Percentiles rank a stretch among this genome's conserved stretches.
These are phyloP conservation scores for Selaginella moellendorffii DNA, from an alignment of 75 land plant species.

Conservation along the genomic window DNA sequence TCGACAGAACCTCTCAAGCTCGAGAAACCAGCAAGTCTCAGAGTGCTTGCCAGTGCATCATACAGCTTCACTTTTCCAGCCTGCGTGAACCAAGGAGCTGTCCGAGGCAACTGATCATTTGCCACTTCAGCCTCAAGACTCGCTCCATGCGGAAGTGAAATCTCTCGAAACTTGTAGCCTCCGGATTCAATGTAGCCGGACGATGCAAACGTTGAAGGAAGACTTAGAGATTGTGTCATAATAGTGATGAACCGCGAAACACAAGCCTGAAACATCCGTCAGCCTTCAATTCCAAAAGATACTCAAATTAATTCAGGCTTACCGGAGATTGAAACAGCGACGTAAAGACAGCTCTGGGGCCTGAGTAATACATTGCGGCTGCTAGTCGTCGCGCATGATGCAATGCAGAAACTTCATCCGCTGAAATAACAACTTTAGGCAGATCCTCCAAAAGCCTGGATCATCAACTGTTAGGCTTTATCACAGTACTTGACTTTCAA, in stretches of 20 bases:
- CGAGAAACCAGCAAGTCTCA: slow-evolving; percentile 70
- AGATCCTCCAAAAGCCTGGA: slow-evolving; percentile 64
- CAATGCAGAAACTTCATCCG: slow-evolving; percentile 40
- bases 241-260: not conserved
- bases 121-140: no score
- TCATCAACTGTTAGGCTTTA: not conserved
- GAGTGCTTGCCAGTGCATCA: slow-evolving; percentile 46
- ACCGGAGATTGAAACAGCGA: slow-evolving; percentile 60
- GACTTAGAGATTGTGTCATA: not conserved
- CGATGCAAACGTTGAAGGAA: not conserved
- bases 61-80: slow-evolving; percentile 46
- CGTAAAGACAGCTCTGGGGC: slow-evolving; percentile 53
- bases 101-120: slow-evolving; percentile 51
- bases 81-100: slow-evolving; percentile 87
- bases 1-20: slow-evolving; percentile 36
- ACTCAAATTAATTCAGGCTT: slow-evolving; percentile 16
- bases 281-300: no score
- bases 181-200: not conserved
- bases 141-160: not conserved
- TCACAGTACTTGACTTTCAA: not conserved
- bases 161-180: not conserved
- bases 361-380: slow-evolving; percentile 62
- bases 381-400: slow-evolving; percentile 55
- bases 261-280: no score
- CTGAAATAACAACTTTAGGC: slow-evolving; percentile 53